Base-by-base conservation (phyloP, 768 basidiomycete species). In the Termitomyces sp. region DNA sequence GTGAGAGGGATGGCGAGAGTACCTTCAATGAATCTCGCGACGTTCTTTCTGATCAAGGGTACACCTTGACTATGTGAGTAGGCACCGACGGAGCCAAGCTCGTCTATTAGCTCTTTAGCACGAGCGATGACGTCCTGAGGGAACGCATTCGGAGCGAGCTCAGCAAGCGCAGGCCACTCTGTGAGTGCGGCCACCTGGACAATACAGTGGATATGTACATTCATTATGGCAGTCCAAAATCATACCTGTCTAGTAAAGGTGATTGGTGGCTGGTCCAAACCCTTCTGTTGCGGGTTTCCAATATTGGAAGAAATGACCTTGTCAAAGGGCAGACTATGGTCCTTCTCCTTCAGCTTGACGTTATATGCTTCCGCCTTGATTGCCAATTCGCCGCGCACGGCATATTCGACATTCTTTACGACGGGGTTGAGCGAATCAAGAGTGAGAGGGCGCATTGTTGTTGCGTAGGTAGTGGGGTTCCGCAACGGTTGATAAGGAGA, bases 41-140 rank as follows among this genome's bases (percentile, higher is more conserved):
- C 91, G 55, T 84, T 84, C 67, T 88, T 78, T 58, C 96, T 85
- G 65, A 99, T 94, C 65, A 86, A 76, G 0, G 92, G 87, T 2
- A 97, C 84, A 35, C 96, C 97, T 67, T 98, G 94, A 60, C 88
- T 91, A 70, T 97, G 95, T 6, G 92, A 92, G 75, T 98, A 99
- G 12, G 96, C 96, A 9, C 96, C 96, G 56, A 93, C 81, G 52
- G 89, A 92, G 12, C 95, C 96, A 61, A 97, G 94, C 73, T 94
- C 92, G 9, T 76, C 71, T 53, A 82, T 77, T n/a, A 98, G 77
- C 62, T 87, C 84, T 62, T 84, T 82, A 0, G 95, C 94, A 51
- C 95, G 87, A 12, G 79, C 84, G 53, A 95, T 75, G 33, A 89
- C 93, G 66, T 99, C 96, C 56, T 72, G 70, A 2, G 97, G 94